Conservation (phyloP, 108 stramenopile species). For the Cyclotella sp. region DNA sequence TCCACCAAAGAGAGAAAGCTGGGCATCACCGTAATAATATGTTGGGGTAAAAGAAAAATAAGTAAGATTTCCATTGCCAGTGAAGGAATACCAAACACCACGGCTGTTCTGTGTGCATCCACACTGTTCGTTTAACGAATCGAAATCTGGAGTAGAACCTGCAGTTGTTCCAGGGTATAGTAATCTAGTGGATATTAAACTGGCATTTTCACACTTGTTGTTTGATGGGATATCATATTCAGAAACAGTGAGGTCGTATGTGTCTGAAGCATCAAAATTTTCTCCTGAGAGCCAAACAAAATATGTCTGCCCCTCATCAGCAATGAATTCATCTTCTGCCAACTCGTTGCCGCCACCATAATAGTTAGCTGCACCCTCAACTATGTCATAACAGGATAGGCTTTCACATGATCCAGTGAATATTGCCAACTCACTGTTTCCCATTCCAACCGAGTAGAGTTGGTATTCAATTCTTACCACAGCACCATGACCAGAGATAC, state of each 20-base stretch:
- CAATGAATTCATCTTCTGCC: neutral
- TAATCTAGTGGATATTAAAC: neutral
- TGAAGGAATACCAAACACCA: slow-evolving; percentile 20
- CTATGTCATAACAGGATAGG: neutral
- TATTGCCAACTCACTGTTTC: neutral
- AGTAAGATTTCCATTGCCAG: slow-evolving; percentile 21
- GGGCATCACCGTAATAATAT: neutral
- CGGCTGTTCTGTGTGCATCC: neutral
- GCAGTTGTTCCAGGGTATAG: neutral
- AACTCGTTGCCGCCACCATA: neutral
- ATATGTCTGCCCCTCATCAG: slow-evolving; percentile 14
- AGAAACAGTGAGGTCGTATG: slow-evolving; percentile 5
- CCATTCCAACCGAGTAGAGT: slow-evolving; percentile 3
- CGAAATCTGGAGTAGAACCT: slow-evolving; percentile 17
- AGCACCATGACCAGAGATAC: slow-evolving; percentile 1
- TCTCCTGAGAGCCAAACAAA: slow-evolving; percentile 11
- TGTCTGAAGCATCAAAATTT: slow-evolving; percentile 10
- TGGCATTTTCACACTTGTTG: slow-evolving; percentile 18
- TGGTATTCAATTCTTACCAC: slow-evolving; percentile 16
- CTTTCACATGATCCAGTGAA: slow-evolving; percentile 20
- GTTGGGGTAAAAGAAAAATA: neutral
- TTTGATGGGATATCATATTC: slow-evolving; percentile 18
- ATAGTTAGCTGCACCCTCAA: neutral
- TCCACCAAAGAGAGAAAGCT: slow-evolving; percentile 23
- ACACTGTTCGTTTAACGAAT: neutral